Evolutionary conservation across 352 stramenopile genomes (phyloP), one percentile per base, ranked within the genome.

Genomic region (Pythium periplocum): DNA sequence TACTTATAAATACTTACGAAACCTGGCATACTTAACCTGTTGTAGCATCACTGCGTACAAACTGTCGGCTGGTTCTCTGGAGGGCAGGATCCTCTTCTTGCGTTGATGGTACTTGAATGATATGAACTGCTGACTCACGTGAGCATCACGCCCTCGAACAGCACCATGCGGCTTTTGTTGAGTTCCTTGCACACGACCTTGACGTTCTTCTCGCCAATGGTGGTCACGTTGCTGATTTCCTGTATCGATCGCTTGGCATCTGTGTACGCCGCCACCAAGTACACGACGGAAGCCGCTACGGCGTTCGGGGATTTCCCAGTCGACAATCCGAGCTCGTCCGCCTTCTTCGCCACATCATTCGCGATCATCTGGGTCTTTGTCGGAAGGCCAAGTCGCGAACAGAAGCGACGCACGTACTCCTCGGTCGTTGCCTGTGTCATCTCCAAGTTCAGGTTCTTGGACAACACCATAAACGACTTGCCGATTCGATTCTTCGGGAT

Each of bases 111-210:
- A 26, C 17, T 26, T 26, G 17, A 26, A 26, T 26, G 17, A 26
- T 26, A 26, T 26, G 17, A 26, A 26, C 17, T 26, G 17, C 17
- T 26, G 17, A 26, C 17, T 26, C 77, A 84, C 39, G 66, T 78
- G 55, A 78, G 73, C 53, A 85, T 49, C 47, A 90, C 74, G 48
- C 80, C 80, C 66, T 87, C 81, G 59, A 91, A 91, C 4, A 91
- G 65, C 54, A 83, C 66, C 31, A 89, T 59, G 40, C 80, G 80
- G 45, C 79, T 92, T 73, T 92, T 88, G 70, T 90, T 89, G 12
- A 92, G 66, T 58, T 90, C 78, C 73, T 92, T 92, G 77, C 78
- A 90, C 47, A 92, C 82, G 45, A 76, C 64, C 61, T 92, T 92
- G 68, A 92, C 79, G 62, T 82, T 88, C 65, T 90, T 92, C 48